Conservation (phyloP, 352 stramenopile species). For the Globisporangium viniferum region DNA sequence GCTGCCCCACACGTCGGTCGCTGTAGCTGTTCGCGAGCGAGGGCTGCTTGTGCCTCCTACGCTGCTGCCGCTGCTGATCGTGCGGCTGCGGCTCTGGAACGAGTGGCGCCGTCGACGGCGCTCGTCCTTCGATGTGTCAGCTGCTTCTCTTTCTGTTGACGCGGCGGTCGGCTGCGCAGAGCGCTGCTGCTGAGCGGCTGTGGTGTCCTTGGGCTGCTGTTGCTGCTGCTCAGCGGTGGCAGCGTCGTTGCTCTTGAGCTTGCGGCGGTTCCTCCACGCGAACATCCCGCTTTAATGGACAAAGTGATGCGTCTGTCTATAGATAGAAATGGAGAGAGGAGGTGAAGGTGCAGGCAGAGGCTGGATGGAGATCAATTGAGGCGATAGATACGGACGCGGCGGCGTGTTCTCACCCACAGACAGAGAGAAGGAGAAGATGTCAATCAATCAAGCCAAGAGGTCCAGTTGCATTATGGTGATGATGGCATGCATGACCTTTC, state of each 20-base stretch:
- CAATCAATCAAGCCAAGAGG: constrained; percentile 1
- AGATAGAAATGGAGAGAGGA: neutral
- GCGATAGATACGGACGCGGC: neutral
- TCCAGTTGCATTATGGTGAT: constrained; percentile 1
- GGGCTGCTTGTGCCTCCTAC: neutral
- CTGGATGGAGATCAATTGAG: neutral
- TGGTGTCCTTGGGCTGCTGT: neutral
- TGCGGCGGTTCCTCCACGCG: constrained; percentile 13
- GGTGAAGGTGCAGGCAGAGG: neutral
- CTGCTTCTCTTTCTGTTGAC: neutral
- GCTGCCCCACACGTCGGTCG: constrained; percentile 27
- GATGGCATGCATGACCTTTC: neutral
- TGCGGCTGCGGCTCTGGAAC: constrained; percentile 2
- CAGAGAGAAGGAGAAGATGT: neutral
- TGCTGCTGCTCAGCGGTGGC: neutral
- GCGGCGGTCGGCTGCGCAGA: neutral
- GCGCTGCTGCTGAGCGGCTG: neutral
- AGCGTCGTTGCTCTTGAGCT: constrained; percentile 5
- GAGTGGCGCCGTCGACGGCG: neutral
- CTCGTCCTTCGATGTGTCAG: neutral
- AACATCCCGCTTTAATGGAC: constrained; percentile 3
- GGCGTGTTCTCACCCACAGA: neutral
- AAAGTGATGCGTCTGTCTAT: neutral
- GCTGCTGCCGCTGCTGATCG: constrained; percentile 3
- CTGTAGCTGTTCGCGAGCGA: neutral